These are phyloP conservation scores for Penicillium nucicola DNA, from an alignment of 495 filamentous ascomycete species.

Conservation along the genomic window DNA sequence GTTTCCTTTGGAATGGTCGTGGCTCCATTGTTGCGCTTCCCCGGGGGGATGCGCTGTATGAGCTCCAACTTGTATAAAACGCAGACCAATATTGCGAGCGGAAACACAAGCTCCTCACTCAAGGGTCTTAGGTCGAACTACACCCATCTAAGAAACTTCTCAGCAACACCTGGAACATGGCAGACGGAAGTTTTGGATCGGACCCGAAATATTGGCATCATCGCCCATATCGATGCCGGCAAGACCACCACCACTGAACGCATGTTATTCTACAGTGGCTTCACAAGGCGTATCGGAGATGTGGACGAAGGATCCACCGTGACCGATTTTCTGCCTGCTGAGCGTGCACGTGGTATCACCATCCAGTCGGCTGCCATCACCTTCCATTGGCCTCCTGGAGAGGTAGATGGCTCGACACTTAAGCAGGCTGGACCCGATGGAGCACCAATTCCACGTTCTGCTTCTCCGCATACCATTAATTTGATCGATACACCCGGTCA, in stretches of 20 bases:
- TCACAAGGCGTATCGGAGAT: conserved; percentile 86
- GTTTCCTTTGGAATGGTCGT: conserved; percentile 28
- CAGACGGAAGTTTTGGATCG: conserved; percentile 41
- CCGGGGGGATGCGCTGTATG: conserved; percentile 27
- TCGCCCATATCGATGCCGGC: conserved; percentile 98
- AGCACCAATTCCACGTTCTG: conserved; percentile 27
- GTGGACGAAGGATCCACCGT: conserved; percentile 97
- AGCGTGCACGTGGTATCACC: conserved; percentile 90
- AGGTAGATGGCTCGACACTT: conserved; percentile 12
- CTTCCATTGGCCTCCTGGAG: conserved; percentile 75
- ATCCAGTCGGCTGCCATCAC: conserved; percentile 98
- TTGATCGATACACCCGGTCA: conserved; percentile 97
- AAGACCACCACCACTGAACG: conserved; percentile 99
- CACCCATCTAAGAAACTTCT: conserved; percentile 19
- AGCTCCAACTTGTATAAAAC: conserved; percentile 17
- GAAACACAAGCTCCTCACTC: conserved; percentile 1
- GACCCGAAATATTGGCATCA: conserved; percentile 96
- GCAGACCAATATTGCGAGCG: conserved; percentile 6
- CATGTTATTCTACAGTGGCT: conserved; percentile 97
- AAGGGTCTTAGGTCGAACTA: conserved; percentile 5
- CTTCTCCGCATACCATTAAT: conserved; percentile 71
- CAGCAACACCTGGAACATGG: conserved; percentile 19
- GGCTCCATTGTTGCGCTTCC: conserved; percentile 35
- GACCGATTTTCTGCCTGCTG: conserved; percentile 95
- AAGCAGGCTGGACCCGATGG: conserved; percentile 12